These are phyloP conservation scores for Kwoniella dejecticola DNA, from an alignment of 768 basidiomycete genomes.

Conservation along the genomic window DNA sequence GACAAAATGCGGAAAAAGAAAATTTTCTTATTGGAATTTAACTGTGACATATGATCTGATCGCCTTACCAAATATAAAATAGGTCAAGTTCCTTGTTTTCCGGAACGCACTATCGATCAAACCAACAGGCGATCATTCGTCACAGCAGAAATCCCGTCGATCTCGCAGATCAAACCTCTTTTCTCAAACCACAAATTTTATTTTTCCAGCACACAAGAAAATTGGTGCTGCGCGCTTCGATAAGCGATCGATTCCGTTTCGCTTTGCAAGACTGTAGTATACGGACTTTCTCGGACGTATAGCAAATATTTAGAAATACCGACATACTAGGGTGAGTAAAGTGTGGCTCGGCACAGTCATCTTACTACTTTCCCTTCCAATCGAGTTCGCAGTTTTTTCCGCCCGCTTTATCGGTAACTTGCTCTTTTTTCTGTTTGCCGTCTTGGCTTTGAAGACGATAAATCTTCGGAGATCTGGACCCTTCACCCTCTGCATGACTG, in stretches of 20 bases:
- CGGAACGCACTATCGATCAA: neutral
- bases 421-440: too few species aligned
- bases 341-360: conserved; percentile 5
- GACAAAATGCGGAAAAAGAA: neutral
- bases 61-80: conserved; percentile 6
- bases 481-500: too few species aligned
- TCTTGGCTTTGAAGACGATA: too few species aligned
- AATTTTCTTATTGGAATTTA: neutral
- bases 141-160: neutral
- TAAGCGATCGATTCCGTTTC: neutral
- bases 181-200: neutral
- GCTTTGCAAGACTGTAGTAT: neutral
- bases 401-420: neutral
- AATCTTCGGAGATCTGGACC: too few species aligned
- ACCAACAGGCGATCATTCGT: neutral
- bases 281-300: neutral
- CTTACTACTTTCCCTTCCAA: neutral
- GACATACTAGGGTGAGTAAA: conserved; percentile 4
- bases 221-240: neutral
- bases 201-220: neutral
- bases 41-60: conserved; percentile 11
- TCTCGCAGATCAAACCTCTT: neutral
- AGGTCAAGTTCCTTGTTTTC: conserved; percentile 1
- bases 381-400: neutral
- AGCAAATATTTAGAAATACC: neutral